Conservation (phyloP, 108 stramenopile species). For the Stephanodiscus minutulus region DNA sequence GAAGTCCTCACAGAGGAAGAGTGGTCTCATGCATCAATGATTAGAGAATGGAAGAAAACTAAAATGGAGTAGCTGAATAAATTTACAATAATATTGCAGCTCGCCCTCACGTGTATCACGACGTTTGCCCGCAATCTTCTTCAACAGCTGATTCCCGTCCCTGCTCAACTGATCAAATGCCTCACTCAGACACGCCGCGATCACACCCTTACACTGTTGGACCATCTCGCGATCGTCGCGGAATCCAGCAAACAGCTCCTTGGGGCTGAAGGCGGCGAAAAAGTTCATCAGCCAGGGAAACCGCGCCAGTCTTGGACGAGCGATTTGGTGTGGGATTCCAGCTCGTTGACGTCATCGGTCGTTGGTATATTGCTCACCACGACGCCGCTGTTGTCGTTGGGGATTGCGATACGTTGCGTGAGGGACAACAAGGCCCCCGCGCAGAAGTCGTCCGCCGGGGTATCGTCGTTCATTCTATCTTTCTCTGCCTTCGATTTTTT, state of each 20-base stretch:
- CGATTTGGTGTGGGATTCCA: slow-evolving; percentile 26
- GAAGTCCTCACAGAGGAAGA: no score
- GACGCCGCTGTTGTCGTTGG: not conserved
- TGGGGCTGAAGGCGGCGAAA: no score
- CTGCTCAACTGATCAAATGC: slow-evolving; percentile 80
- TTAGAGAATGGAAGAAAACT: no score
- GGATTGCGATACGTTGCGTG: slow-evolving; percentile 4
- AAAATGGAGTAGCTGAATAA: no score
- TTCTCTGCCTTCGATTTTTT: no score
- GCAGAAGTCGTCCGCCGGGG: slow-evolving; percentile 14
- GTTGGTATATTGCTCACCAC: not conserved
- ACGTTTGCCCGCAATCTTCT: slow-evolving; percentile 57
- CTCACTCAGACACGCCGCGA: slow-evolving; percentile 84
- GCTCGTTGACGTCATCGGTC: not conserved
- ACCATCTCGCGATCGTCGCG: slow-evolving; percentile 91
- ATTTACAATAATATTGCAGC: no score
- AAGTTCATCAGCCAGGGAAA: no score
- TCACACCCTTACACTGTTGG: slow-evolving; percentile 76
- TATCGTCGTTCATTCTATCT: not conserved
- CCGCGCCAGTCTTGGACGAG: slow-evolving; percentile 36
- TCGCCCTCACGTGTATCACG: slow-evolving; percentile 55
- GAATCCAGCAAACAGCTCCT: slow-evolving; percentile 89
- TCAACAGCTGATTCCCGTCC: slow-evolving; percentile 68
- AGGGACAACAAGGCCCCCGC: slow-evolving; percentile 12
- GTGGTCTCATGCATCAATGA: no score